Base-by-base conservation (phyloP, 257 asterid genomes). In the Craterostigma plantagineum region DNA sequence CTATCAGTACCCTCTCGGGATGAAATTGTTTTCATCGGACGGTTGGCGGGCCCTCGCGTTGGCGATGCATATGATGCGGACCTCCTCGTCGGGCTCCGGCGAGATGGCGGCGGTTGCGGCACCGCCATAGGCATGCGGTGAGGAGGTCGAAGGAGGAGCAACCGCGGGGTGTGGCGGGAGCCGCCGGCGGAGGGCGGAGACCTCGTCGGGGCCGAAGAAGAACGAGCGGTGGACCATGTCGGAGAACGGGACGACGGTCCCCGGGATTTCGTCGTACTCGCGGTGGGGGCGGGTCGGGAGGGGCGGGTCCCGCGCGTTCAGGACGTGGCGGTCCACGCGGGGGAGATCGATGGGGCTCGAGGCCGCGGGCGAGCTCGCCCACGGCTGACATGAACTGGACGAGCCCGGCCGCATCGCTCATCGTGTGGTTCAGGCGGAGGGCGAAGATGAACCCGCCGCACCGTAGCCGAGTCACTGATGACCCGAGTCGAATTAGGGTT, bases 401-500 rank as follows among this genome's bases (percentile, higher is more conserved):
- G 0, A 76, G 68, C 8, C 94, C 94, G 0, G 71, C 45, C 3
- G 64, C 92, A 14, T 81, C 94, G 27, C 77, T 10, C 65, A 78
- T 63, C 0, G 90, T 62, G 75, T 81, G 94, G 27, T 78, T 75
- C 11, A 67, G 69, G 23, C 81, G 79, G 18, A 75, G 42, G 0
- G 79, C 79, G 0, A 81, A 62, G 16, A 78, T 64, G 42, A 75
- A 78, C 10, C 92, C 77, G 3, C 82, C 91, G 34, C 93, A 80
- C 27, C 7, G 63, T 0, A 80, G 62, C 14, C 82, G 91, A 1
- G 93, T 80, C 34, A 80, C 91, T 73, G 40, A 0, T 70, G 76
- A 47, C 2, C 30, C 30, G 30, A 23, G 6, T 2, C 6, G 30
- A 2, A 6, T 23, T 23, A 23, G 30, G 6, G 27, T 10, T 8